phyloP scores from a whole-genome alignment of 2,329 filamentous ascomycete genomes.

The Laburnicola sp. region DNA sequence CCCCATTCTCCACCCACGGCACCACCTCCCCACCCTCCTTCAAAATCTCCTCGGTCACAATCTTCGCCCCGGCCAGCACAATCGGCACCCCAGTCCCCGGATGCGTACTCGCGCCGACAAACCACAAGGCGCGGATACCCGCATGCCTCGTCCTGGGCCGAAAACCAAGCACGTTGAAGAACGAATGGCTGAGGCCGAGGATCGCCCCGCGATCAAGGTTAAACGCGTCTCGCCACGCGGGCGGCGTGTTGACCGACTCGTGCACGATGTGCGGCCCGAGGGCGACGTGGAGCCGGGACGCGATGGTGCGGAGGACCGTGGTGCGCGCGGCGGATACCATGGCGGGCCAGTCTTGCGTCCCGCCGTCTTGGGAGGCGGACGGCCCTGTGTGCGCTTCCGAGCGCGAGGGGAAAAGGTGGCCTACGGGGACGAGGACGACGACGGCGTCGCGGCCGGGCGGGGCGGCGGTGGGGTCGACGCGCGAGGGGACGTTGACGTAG shows the following conservation, averaged over 20 bases:
- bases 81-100: constrained; percentile 77
- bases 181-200: constrained; percentile 70
- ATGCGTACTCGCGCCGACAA: constrained; percentile 75
- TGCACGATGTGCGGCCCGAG: constrained; percentile 57
- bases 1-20: constrained; percentile 43
- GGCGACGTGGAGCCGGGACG: constrained; percentile 61
- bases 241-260: constrained; percentile 68
- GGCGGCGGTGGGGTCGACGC: constrained; percentile 69
- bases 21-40: constrained; percentile 50
- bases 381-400: constrained; percentile 45
- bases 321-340: constrained; percentile 63
- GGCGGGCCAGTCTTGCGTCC: constrained; percentile 62
- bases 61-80: constrained; percentile 68
- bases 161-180: constrained; percentile 73
- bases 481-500: constrained; percentile 75
- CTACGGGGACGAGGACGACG: constrained; percentile 72
- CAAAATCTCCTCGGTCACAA: constrained; percentile 60
- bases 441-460: constrained; percentile 66
- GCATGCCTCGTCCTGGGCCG: constrained; percentile 61
- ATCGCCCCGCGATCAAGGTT: constrained; percentile 77
- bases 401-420: constrained; percentile 59
- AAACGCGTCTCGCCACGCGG: constrained; percentile 67
- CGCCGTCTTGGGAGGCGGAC: constrained; percentile 49
- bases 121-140: constrained; percentile 61
- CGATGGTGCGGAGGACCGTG: constrained; percentile 64